A percentile compares a stretch with the other conserved stretches of the same genome.
phyloP scores from a whole-genome alignment of 495 filamentous ascomycete species.

The Bacidia rubella region DNA sequence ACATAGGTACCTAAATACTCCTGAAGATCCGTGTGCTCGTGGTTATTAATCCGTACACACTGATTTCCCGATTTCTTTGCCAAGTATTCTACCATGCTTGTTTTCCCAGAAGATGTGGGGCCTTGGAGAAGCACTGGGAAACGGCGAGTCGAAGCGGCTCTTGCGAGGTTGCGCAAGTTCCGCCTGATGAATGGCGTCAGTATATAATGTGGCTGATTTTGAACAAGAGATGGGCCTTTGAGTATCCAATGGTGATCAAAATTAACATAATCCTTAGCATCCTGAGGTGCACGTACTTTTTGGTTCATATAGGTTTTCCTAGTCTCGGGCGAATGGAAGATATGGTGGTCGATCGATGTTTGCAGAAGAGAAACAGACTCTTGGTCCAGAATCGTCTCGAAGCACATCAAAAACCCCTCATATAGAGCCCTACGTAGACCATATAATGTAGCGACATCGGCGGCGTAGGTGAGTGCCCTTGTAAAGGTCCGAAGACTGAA shows the following conservation, averaged over 20 bases:
- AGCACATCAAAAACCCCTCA: slow-evolving; percentile 98
- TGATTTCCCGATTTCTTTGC: slow-evolving; percentile 91
- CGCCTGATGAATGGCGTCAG: slow-evolving; percentile 89
- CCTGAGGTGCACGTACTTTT: slow-evolving; percentile 57
- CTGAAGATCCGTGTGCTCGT: slow-evolving; percentile 96
- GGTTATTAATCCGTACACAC: slow-evolving; percentile 97
- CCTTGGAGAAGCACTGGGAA: slow-evolving; percentile 96
- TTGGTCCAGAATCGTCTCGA: slow-evolving; percentile 69
- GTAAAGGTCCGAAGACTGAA: slow-evolving; percentile 95
- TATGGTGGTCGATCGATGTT: slow-evolving; percentile 67
- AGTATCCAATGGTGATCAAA: slow-evolving; percentile 91
- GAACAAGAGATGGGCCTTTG: slow-evolving; percentile 47
- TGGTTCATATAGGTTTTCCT: slow-evolving; percentile 54
- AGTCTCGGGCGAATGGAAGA: slow-evolving; percentile 56
- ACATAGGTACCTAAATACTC: slow-evolving; percentile 95
- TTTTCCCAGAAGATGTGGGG: slow-evolving; percentile 93
- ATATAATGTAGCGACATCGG: slow-evolving; percentile 71
- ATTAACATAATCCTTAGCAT: slow-evolving; percentile 67
- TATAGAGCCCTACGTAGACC: slow-evolving; percentile 77
- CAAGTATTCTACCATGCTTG: slow-evolving; percentile 97
- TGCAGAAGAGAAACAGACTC: slow-evolving; percentile 64
- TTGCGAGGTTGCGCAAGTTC: slow-evolving; percentile 84
- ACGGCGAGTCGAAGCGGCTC: slow-evolving; percentile 78
- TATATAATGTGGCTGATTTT: slow-evolving; percentile 81
- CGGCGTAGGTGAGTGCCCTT: slow-evolving; percentile 72